Percentiles rank a stretch among this genome's conserved stretches.
These are phyloP conservation scores for Boletellus deceptivus DNA, from an alignment of 1,284 basidiomycete species.

Conservation along the genomic window DNA sequence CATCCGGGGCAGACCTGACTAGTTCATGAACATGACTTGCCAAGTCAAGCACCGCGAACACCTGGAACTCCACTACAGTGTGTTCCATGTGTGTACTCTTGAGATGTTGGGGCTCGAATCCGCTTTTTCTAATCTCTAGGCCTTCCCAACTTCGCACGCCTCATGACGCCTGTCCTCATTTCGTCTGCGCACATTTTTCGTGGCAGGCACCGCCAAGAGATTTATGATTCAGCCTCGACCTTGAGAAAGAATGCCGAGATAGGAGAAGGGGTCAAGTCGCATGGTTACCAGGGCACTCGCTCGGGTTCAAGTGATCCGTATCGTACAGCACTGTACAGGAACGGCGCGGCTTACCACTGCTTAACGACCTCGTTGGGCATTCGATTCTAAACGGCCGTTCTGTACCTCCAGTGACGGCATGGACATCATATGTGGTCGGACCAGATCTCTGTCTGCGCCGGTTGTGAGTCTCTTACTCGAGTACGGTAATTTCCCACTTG, in stretches of 20 bases:
- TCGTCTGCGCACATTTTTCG: constrained; percentile 38
- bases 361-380: too few relatives aligned
- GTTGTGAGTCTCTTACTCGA: neutral
- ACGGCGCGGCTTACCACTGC: constrained; percentile 22
- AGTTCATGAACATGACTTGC: constrained; percentile 21
- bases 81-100: constrained; percentile 15
- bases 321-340: constrained; percentile 41
- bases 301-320: constrained; percentile 46
- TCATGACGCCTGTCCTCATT: constrained; percentile 13
- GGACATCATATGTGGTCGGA: too few relatives aligned
- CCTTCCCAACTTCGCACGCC: constrained; percentile 16
- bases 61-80: constrained; percentile 12
- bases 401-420: too few relatives aligned
- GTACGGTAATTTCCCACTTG: neutral
- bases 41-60: constrained; percentile 21
- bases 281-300: constrained; percentile 42
- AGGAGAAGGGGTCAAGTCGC: constrained; percentile 41
- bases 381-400: too few relatives aligned
- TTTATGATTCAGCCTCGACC: constrained; percentile 31
- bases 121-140: constrained; percentile 11
- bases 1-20: constrained; percentile 37
- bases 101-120: constrained; percentile 18
- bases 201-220: constrained; percentile 34
- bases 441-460: neutral
- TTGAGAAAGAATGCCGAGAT: constrained; percentile 39